Evolutionary conservation across 768 basidiomycete genomes (phyloP), one percentile per base, ranked within the genome.

Genomic region (Mrakia frigida): DNA sequence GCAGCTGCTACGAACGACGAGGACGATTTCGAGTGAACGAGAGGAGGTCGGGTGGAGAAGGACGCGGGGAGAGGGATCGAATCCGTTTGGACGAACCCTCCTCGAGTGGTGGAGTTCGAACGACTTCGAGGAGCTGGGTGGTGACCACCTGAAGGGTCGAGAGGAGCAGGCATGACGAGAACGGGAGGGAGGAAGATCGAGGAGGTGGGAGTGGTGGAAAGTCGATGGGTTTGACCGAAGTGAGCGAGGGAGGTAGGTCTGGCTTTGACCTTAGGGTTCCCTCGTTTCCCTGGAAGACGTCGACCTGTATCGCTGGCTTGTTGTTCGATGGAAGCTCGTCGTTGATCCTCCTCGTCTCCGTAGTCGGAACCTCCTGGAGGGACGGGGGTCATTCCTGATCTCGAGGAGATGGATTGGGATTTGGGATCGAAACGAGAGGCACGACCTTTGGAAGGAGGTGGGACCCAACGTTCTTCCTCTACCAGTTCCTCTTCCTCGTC

Each of bases 151-250:
- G 68, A 21, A 9, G 73, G 77, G 31, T 74, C 68, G 67, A 78
- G 77, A 59, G 65, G 77, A 0, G 73, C 69, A 3, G 77, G 77
- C 77, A 78, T 78, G 33, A 78, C 67, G 28, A 78, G 69, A 1
- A 78, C 73, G 14, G 72, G 60, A n/a, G 77, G 77, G 23, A 78
- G 77, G 37, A 63, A 53, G 63, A 78, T 74, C 6, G 77, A 78
- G 14, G 77, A 78, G 28, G 73, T 78, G 0, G 72, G 63, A 9
- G 73, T 52, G 10, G 73, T 74, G 56, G 77, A 73, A 6, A 74
- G 65, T 14, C 77, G 73, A 50, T 60, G 70, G 0, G 73, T 74
- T 39, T 78, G 37, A 9, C 50, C 59, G 53, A 73, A 78, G 63
- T 77, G 76, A 25, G 76, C 76, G 53, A 77, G 70, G 33, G 76